Evolutionary conservation across 139 green algal genomes (phyloP).

Genomic region (Asterochloris erici): DNA sequence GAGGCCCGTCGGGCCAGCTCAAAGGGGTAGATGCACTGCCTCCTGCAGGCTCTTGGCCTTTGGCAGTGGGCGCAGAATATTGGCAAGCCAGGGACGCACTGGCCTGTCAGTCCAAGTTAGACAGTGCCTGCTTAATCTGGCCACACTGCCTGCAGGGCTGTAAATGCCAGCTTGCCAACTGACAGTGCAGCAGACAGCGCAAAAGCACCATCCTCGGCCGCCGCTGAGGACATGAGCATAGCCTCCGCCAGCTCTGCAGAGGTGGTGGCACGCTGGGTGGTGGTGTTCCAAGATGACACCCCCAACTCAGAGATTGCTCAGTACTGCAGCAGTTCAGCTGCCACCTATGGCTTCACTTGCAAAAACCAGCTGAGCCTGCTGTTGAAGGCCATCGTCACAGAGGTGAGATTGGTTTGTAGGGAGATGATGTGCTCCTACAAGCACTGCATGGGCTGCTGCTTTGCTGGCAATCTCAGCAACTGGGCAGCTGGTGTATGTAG

Average conservation of each 20-base stretch:
- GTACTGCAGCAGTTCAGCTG: slow-evolving; percentile 10
- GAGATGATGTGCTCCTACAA: not conserved
- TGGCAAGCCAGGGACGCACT: not conserved
- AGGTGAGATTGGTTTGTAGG: not conserved
- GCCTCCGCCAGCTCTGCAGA: not conserved
- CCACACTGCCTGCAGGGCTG: not conserved
- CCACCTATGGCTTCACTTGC: slow-evolving; percentile 14
- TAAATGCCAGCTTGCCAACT: not conserved
- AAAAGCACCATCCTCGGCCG: not conserved
- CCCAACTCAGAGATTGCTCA: not conserved
- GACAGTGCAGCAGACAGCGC: not conserved
- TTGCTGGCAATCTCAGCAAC: not conserved
- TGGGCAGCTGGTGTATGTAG: not conserved
- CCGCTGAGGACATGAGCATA: not conserved
- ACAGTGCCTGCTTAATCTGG: not conserved
- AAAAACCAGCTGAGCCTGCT: not conserved
- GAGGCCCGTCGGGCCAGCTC: too few relatives aligned
- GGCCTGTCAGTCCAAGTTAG: not conserved
- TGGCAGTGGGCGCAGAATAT: too few relatives aligned
- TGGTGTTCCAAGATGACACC: slow-evolving; percentile 10
- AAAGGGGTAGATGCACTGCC: too few relatives aligned
- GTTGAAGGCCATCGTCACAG: not conserved
- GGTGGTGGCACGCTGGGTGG: not conserved
- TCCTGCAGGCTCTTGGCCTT: too few relatives aligned
- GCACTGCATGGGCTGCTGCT: too few relatives aligned